Base-by-base conservation (phyloP, 306 rosid species). In the Medicago lupulina region DNA sequence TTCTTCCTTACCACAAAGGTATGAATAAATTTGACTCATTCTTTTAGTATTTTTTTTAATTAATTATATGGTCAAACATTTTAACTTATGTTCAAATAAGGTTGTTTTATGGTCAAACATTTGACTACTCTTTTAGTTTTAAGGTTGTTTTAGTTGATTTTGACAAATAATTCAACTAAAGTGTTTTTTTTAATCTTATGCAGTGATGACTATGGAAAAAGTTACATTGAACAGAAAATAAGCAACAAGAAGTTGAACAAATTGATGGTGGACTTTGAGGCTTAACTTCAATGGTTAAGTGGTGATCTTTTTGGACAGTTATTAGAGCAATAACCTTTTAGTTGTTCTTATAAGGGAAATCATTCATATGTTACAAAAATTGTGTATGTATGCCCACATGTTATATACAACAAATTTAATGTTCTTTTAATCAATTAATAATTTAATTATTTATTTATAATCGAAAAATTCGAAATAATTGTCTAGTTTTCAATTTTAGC, bases 181-280 rank as follows among this genome's bases (percentile, higher is more conserved):
- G 5, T 67, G 60, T 1, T 4, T 49, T 68, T 7, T 18, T 34
- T 3, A 28, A 12, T 41, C 13, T 1, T 84, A 5, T 76, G 67
- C 95, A 91, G 98, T 16, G 21, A 2, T 9, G 92, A 87, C 41
- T 50, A 78, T 23, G 93, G 75, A 3, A 69, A 70, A 71, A 82
- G 69, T 66, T 83, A 83, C 67, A 81, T 88, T 34, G 92, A 75
- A 44, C 90, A 89, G 71, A 89, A 86, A 80, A 88, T 94, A 40
- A 89, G 91, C 88, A 91, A 89, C 89, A 89, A 91, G 85, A 94
- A 94, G 84, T 62, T 94, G 87, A 89, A 86, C 87, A 84, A 94
- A 81, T 61, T 91, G 72, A 89, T 89, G 91, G 91, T 89, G 82
- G 85, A 84, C 62, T 88, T 84, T 51, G 78, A 75, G 72, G 79